phyloP scores from a whole-genome alignment of 83 land plant species.

The Isoetes engelmannii region DNA sequence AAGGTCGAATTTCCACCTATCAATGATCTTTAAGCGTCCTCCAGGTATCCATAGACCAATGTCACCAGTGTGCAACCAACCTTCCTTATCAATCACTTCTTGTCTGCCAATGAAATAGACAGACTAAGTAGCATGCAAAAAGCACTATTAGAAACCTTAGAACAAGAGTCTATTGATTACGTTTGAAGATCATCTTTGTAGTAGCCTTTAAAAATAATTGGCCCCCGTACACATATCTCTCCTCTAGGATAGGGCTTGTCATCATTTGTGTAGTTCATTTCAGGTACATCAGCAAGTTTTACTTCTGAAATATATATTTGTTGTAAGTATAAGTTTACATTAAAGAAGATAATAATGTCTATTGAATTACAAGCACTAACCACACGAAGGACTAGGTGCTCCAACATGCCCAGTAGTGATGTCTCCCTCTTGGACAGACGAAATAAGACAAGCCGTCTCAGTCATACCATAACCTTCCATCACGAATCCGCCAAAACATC shows the following conservation, averaged over 20 bases:
- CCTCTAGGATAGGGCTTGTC: conserved; percentile 94
- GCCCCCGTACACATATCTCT: conserved; percentile 96
- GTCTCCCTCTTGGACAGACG: conserved; percentile 57
- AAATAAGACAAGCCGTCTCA: conserved; percentile 79
- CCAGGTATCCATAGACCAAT: conserved; percentile 89
- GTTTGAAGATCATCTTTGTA: conserved; percentile 91
- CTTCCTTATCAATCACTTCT: conserved; percentile 84
- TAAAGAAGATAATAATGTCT: not conserved
- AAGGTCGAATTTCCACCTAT: conserved; percentile 45
- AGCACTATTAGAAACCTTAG: not conserved
- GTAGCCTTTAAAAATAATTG: conserved; percentile 86
- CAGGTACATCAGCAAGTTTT: conserved; percentile 93
- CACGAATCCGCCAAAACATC: conserved; percentile 84
- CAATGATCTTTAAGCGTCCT: conserved; percentile 91
- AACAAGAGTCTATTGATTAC: conserved; percentile 25
- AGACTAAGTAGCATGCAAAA: not conserved
- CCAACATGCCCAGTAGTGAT: conserved; percentile 92
- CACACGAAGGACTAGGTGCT: conserved; percentile 87
- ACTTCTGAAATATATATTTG: conserved; percentile 48
- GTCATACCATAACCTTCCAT: conserved; percentile 99
- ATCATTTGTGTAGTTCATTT: conserved; percentile 90
- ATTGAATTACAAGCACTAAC: conserved; percentile 29
- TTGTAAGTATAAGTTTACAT: not conserved
- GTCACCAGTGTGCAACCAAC: conserved; percentile 98
- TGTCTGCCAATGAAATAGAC: conserved; percentile 36